Conservation (phyloP, 495 filamentous ascomycete genomes). For the Tricharina praecox region DNA sequence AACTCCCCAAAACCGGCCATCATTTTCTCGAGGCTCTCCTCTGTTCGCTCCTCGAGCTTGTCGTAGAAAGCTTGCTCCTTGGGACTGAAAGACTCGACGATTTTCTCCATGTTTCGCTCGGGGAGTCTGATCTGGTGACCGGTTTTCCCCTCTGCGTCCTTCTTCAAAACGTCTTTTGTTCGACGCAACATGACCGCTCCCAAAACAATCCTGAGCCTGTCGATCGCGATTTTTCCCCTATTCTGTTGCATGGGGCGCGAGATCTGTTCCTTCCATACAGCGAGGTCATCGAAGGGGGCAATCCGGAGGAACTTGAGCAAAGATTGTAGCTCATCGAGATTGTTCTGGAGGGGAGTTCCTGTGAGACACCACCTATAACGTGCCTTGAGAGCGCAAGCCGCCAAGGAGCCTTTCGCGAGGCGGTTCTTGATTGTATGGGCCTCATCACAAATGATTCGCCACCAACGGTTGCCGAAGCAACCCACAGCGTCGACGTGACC, state of each 20-base stretch:
- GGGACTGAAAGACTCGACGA: constrained; percentile 60
- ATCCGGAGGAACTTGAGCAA: constrained; percentile 87
- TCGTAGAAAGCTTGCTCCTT: constrained; percentile 75
- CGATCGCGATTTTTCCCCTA: constrained; percentile 73
- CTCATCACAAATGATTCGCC: constrained; percentile 86
- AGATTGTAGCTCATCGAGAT: constrained; percentile 89
- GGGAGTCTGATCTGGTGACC: constrained; percentile 47
- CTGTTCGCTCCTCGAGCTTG: constrained; percentile 63
- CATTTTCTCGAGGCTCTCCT: constrained; percentile 73
- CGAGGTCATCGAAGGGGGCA: constrained; percentile 67
- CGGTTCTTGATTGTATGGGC: constrained; percentile 97
- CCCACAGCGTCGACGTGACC: constrained; percentile 34
- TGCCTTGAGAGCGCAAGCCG: constrained; percentile 59
- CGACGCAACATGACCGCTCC: constrained; percentile 91
- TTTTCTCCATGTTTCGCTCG: constrained; percentile 66
- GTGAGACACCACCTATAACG: constrained; percentile 92
- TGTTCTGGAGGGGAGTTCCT: constrained; percentile 94
- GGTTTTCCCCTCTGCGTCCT: constrained; percentile 50
- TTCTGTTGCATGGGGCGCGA: constrained; percentile 69
- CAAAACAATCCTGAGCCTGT: constrained; percentile 64
- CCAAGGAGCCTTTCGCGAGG: constrained; percentile 83
- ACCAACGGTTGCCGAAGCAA: constrained; percentile 86
- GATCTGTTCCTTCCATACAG: constrained; percentile 76
- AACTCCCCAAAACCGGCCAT: constrained; percentile 39
- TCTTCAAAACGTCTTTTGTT: constrained; percentile 84